Conservation (phyloP, 2,329 filamentous ascomycete genomes). For the Neofusicoccum cordaticola region DNA sequence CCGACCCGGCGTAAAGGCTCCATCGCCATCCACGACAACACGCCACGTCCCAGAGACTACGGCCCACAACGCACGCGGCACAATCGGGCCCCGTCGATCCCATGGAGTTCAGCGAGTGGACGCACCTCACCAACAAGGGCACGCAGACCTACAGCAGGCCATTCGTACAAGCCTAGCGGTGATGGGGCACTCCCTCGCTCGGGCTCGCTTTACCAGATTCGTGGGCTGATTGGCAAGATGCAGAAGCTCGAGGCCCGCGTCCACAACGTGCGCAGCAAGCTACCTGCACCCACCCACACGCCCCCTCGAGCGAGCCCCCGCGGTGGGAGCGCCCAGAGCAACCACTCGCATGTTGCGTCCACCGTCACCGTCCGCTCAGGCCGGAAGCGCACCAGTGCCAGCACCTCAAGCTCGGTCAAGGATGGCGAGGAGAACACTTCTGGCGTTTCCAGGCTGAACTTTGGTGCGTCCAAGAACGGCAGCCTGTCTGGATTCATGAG, state of each 20-base stretch:
- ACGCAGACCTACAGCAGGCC: constrained; percentile 34
- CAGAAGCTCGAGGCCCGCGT: constrained; percentile 92
- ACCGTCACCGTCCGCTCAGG: constrained; percentile 60
- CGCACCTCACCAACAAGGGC: constrained; percentile 42
- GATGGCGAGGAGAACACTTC: constrained; percentile 21
- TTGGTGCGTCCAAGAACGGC: constrained; percentile 4
- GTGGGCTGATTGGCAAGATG: constrained; percentile 93
- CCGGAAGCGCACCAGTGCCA: constrained; percentile 61
- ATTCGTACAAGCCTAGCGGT: constrained; percentile 29
- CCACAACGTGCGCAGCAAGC: constrained; percentile 84
- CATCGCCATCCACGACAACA: constrained; percentile 44
- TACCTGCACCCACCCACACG: constrained; percentile 75
- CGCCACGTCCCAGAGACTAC: constrained; percentile 53
- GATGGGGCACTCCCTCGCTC: constrained; percentile 59
- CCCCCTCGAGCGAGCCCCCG: constrained; percentile 81
- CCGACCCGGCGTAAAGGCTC: constrained; percentile 43
- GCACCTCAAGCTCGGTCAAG: constrained; percentile 40
- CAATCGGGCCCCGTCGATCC: constrained; percentile 58
- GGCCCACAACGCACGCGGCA: constrained; percentile 47
- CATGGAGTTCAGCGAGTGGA: constrained; percentile 42
- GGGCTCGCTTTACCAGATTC: constrained; percentile 85
- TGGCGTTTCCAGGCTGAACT: constrained; percentile 26
- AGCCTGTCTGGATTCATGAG: constrained; percentile 21
- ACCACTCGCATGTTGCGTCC: constrained; percentile 49
- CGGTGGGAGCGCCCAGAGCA: constrained; percentile 48